A percentile compares a stretch with the other conserved stretches of the same genome.
Evolutionary conservation across 129 eudicot species (phyloP).

Genomic region (Lactuca sativa): DNA sequence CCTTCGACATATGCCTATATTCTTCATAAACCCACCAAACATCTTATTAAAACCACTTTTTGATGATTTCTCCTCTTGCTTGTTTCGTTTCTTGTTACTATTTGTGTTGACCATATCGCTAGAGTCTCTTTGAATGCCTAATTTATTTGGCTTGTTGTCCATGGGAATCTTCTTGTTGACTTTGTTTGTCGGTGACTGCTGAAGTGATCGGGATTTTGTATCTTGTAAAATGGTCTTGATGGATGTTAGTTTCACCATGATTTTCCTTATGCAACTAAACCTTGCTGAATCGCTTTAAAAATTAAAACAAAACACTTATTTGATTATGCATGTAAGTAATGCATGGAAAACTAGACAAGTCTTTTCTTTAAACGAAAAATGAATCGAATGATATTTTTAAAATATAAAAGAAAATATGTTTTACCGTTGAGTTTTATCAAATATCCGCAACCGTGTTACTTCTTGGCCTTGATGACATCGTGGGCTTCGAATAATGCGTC

Average conservation of each 20-base stretch:
- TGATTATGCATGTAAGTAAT: neutral
- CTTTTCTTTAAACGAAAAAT: neutral
- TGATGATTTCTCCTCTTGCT: neutral
- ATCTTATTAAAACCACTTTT: slow-evolving; percentile 24
- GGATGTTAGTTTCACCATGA: slow-evolving; percentile 34
- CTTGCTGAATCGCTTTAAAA: slow-evolving; percentile 18
- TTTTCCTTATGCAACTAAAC: slow-evolving; percentile 25
- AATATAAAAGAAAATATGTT: neutral
- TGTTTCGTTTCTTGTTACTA: slow-evolving; percentile 1
- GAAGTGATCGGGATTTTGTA: slow-evolving; percentile 13
- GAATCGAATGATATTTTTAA: neutral
- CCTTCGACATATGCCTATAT: slow-evolving; percentile 10
- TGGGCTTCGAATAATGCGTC: slow-evolving; percentile 19
- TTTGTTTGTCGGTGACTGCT: slow-evolving; percentile 4
- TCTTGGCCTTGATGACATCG: slow-evolving; percentile 22
- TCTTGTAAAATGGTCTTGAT: slow-evolving; percentile 18
- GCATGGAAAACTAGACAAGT: neutral
- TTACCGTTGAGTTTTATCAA: neutral
- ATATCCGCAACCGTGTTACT: slow-evolving; percentile 9
- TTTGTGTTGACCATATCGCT: neutral
- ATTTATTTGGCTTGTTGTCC: neutral
- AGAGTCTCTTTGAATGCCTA: neutral
- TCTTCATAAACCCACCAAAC: slow-evolving; percentile 27
- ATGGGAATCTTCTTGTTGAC: slow-evolving; percentile 3
- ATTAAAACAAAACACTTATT: neutral